A percentile compares a stretch with the other conserved stretches of the same genome.
Conservation (phyloP, 2,329 filamentous ascomycete genomes). For the Claviceps sp. region DNA sequence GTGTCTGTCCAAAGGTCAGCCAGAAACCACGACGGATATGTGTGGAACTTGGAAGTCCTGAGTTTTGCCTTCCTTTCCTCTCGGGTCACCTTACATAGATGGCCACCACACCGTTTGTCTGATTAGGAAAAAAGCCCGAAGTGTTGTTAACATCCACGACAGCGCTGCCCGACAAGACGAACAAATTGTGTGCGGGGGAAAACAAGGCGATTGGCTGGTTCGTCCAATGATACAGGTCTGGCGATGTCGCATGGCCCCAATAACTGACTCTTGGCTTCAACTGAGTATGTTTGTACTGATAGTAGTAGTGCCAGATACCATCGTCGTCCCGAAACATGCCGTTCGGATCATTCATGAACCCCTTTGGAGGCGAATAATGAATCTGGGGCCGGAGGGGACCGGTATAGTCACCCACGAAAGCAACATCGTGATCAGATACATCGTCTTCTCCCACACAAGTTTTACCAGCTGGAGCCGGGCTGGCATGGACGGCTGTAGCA, state of each 20-base stretch:
- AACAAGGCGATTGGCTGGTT: slow-evolving; percentile 51
- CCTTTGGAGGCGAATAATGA: slow-evolving; percentile 4
- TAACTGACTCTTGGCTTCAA: slow-evolving; percentile 44
- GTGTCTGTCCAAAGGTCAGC: slow-evolving; percentile 10
- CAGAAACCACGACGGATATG: neutral
- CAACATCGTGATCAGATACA: slow-evolving; percentile 12
- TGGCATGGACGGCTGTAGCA: neutral
- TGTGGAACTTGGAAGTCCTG: slow-evolving; percentile 1
- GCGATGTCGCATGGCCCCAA: slow-evolving; percentile 53
- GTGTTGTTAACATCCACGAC: slow-evolving; percentile 52
- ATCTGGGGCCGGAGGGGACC: slow-evolving; percentile 10
- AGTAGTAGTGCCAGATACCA: slow-evolving; percentile 50
- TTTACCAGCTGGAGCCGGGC: neutral
- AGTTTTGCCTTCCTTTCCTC: too few relatives aligned
- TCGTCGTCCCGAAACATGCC: slow-evolving; percentile 35
- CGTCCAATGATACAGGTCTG: slow-evolving; percentile 49
- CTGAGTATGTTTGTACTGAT: slow-evolving; percentile 37
- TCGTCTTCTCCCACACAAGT: slow-evolving; percentile 3
- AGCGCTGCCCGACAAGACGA: slow-evolving; percentile 39
- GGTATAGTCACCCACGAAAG: neutral
- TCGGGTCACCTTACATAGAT: slow-evolving; percentile 15
- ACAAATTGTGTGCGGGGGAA: slow-evolving; percentile 29
- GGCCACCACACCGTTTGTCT: slow-evolving; percentile 36
- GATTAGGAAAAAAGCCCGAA: slow-evolving; percentile 42
- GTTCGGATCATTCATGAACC: slow-evolving; percentile 2